Base-by-base conservation (phyloP, 495 filamentous ascomycete species). In the Aspergillus steynii region DNA sequence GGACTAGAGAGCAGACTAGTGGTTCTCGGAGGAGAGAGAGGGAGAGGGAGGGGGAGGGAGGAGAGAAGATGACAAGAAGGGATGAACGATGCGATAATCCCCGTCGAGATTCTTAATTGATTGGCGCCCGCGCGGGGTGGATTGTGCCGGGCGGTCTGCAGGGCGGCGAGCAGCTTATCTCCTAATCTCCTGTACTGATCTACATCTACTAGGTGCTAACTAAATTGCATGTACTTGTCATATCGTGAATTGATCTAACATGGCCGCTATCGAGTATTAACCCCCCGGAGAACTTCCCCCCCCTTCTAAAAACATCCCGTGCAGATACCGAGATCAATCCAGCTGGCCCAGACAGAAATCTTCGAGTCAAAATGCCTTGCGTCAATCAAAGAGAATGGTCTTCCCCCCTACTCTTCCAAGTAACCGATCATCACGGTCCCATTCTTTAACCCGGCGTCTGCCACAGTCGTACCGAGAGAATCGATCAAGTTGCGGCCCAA, bases 351-450 rank as follows among this genome's bases (percentile, higher is more conserved):
- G 20, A 20, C 53, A 27, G 25, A 45, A 45, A 37, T 8, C 53
- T 37, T 37, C 53, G 26, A 48, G 14, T 45, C 42, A 57, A 20
- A 20, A 68, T 63, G 63, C 56, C 65, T 51, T 37, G 20, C 20
- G 49, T 56, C 37, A 55, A 45, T 25, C 34, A 45, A 20, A 20
- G 52, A 12, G 31, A 32, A 32, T 3, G 37, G 3, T 12, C 37
- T 1, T 42, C 3, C 4, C 9, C 20, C 25, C 68, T 80, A 88
- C 14, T 88, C 86, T 68, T 90, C 88, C 55, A 91, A 71, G 67
- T 88, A 96, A 69, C 96, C 95, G 46, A 99, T 87, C 89, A 96
- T 97, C 42, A 99, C 87, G 0, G 90, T 96, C 14, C 87, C 92
- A 66, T 94, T 94, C 77, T 90, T 93, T 63, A 99, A 71, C 2